Percentiles rank a stretch among this genome's conserved stretches.
Conservation (phyloP, 441 rosid genomes). For the Euphorbia corollata region DNA sequence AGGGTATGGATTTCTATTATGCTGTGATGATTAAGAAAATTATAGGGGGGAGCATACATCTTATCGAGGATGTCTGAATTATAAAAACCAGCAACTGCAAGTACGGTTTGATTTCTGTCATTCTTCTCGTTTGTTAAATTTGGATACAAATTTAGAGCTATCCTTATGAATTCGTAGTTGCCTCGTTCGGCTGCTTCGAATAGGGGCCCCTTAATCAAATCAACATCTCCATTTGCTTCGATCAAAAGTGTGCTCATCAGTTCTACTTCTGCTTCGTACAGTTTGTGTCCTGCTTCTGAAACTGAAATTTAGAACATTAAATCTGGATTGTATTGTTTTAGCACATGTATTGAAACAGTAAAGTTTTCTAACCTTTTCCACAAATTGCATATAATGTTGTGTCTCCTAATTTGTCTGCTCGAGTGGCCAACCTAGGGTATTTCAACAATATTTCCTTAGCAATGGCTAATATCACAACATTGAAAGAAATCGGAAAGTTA, state of each 20-base stretch:
- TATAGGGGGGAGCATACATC: not conserved
- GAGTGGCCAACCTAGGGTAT: not conserved
- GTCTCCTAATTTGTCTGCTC: not conserved
- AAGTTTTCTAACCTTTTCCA: not conserved
- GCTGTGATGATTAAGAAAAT: too few relatives aligned
- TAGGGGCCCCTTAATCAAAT: not conserved
- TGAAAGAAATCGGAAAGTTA: too few relatives aligned
- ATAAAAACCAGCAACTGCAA: not conserved
- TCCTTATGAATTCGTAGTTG: not conserved
- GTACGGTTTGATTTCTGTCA: not conserved
- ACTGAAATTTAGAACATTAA: not conserved
- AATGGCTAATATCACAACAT: not conserved
- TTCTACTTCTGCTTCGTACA: not conserved
- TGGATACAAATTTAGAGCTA: not conserved
- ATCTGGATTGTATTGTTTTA: not conserved
- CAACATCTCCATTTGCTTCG: not conserved
- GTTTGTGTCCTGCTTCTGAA: not conserved
- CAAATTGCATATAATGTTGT: not conserved
- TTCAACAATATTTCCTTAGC: not conserved
- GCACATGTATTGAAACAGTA: not conserved
- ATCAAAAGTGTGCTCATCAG: not conserved
- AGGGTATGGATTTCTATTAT: too few relatives aligned
- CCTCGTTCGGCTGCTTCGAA: not conserved
- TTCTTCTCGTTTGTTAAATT: not conserved
- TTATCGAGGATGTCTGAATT: not conserved